A percentile compares a stretch with the other conserved stretches of the same genome.
These are phyloP conservation scores for Mucor indicus DNA, from an alignment of 371 early-diverging fungal genomes.

Conservation along the genomic window DNA sequence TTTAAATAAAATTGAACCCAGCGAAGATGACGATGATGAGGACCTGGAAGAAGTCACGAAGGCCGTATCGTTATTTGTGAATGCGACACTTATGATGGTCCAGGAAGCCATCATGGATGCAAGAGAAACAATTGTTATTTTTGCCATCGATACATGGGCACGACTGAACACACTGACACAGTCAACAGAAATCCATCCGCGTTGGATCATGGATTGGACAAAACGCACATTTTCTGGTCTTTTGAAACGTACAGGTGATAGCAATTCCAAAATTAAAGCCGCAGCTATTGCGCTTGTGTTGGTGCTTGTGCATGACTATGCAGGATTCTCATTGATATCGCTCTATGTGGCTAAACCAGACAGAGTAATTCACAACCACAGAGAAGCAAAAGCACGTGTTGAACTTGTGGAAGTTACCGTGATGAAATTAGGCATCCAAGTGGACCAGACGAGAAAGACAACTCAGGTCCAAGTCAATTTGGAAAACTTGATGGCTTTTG, in stretches of 20 bases:
- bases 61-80: slow-evolving; percentile 30
- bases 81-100: slow-evolving; percentile 59
- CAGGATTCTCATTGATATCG: slow-evolving; percentile 46
- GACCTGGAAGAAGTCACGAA: background rate
- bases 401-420: slow-evolving; percentile 55
- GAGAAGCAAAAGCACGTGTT: slow-evolving; percentile 37
- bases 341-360: slow-evolving; percentile 48
- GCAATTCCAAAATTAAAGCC: slow-evolving; percentile 57
- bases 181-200: slow-evolving; percentile 2
- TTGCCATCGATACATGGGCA: slow-evolving; percentile 55
- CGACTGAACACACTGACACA: slow-evolving; percentile 38
- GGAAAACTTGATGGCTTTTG: slow-evolving; percentile 58
- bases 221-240: slow-evolving; percentile 52
- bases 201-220: slow-evolving; percentile 39
- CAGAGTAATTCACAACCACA: slow-evolving; percentile 32
- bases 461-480: too few species aligned
- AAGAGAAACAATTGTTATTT: slow-evolving; percentile 54
- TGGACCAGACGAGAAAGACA: too few species aligned
- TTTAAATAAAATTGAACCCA: too few species aligned
- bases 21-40: slow-evolving; percentile 9
- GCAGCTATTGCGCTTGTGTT: slow-evolving; percentile 50
- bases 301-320: slow-evolving; percentile 51
- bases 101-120: slow-evolving; percentile 62
- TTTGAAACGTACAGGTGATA: slow-evolving; percentile 59
- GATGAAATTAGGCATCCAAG: slow-evolving; percentile 51